These are phyloP conservation scores for Lactarius pseudohatsudake DNA, from an alignment of 768 basidiomycete species.

Conservation along the genomic window DNA sequence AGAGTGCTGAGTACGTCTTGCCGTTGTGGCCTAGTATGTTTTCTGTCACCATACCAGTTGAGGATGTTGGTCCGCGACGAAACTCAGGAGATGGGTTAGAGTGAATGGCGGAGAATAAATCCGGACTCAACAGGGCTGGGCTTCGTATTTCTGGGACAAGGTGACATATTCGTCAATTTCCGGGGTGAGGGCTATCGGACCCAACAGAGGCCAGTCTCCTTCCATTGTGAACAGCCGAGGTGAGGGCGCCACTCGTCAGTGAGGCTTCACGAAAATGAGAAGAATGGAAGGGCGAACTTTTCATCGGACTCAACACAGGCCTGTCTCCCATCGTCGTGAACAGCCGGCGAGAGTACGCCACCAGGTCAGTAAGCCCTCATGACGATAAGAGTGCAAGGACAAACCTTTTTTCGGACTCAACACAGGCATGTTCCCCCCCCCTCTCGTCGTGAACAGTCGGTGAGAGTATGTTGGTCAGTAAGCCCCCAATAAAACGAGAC, in stretches of 20 bases:
- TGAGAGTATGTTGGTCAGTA: not conserved
- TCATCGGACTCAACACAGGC: not conserved
- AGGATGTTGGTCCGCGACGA: not conserved
- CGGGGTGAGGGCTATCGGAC: not conserved
- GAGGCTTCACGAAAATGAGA: not conserved
- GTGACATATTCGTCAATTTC: not conserved
- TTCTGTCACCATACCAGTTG: slow-evolving; percentile 1
- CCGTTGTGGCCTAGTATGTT: not conserved
- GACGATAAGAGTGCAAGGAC: not conserved
- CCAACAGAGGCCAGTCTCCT: not conserved
- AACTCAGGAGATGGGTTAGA: not conserved
- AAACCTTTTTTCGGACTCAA: not conserved
- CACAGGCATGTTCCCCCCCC: no score
- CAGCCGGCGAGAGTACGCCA: not conserved
- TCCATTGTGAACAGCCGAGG: not conserved
- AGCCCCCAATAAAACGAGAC: not conserved
- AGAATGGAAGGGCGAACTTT: not conserved
- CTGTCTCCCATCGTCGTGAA: not conserved
- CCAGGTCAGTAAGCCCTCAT: not conserved
- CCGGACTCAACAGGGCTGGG: not conserved
- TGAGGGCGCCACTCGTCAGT: not conserved
- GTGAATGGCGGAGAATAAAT: not conserved
- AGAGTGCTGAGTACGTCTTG: not conserved
- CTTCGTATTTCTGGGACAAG: not conserved
- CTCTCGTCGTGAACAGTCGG: not conserved